These are phyloP conservation scores for Cenococcum geophilum DNA, from an alignment of 495 filamentous ascomycete genomes.

Conservation along the genomic window DNA sequence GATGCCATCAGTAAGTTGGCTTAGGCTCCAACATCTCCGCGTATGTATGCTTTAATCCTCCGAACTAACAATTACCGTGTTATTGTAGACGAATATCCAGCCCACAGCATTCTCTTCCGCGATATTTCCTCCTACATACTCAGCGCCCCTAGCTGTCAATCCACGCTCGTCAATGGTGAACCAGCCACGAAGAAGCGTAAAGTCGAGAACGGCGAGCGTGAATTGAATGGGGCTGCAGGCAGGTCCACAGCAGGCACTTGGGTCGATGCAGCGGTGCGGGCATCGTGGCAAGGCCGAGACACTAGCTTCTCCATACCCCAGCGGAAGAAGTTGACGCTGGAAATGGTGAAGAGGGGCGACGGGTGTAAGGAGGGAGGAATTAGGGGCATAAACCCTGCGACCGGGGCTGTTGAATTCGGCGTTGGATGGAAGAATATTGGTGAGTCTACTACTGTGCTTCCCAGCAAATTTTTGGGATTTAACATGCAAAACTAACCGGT, in stretches of 20 bases:
- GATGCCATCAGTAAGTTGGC: conserved; percentile 24
- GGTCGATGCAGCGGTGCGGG: conserved; percentile 7
- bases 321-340: conserved; percentile 84
- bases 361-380: conserved; percentile 50
- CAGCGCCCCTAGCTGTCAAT: conserved; percentile 10
- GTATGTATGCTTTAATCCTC: background rate
- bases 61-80: background rate
- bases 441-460: conserved; percentile 39
- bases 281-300: conserved; percentile 24
- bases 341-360: conserved; percentile 43
- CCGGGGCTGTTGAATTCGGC: conserved; percentile 61
- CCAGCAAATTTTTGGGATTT: background rate
- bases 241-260: conserved; percentile 10
- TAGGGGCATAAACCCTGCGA: conserved; percentile 59
- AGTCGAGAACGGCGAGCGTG: conserved; percentile 23
- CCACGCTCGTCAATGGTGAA: conserved; percentile 10
- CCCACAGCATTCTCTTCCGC: conserved; percentile 26
- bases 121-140: conserved; percentile 32
- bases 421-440: conserved; percentile 69
- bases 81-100: conserved; percentile 26
- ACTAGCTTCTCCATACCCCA: conserved; percentile 52
- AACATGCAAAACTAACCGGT: background rate
- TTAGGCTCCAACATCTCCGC: background rate
- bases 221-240: conserved; percentile 12
- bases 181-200: conserved; percentile 34